Conservation (phyloP, 257 asterid genomes). For the Striga asiatica region DNA sequence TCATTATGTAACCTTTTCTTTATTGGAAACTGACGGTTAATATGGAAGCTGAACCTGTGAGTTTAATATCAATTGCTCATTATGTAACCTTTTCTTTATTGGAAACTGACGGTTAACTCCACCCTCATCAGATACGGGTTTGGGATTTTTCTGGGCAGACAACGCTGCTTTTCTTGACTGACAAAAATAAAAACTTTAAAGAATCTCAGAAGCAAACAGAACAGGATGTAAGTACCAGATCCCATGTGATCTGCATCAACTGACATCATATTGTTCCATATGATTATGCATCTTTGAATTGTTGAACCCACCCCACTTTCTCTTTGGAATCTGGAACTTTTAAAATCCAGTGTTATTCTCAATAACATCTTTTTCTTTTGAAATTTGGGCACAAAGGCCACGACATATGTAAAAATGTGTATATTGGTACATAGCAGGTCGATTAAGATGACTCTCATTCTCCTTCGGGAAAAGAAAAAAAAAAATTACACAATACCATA, state of each 20-base stretch:
- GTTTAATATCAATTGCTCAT: constrained; percentile 18
- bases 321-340: too few relatives aligned
- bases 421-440: not conserved
- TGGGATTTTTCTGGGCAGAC: constrained; percentile 97
- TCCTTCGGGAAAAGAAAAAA: not conserved
- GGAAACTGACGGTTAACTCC: constrained; percentile 19
- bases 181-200: constrained; percentile 48
- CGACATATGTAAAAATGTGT: not conserved
- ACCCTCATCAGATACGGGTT: constrained; percentile 51
- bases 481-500: not conserved
- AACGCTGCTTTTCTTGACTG: constrained; percentile 47
- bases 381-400: not conserved
- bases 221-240: constrained; percentile 59
- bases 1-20: constrained; percentile 3
- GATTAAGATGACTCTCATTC: not conserved
- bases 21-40: too few relatives aligned
- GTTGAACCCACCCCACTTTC: constrained; percentile 2
- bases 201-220: constrained; percentile 63
- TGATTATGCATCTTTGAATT: constrained; percentile 9
- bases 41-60: constrained; percentile 71
- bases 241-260: constrained; percentile 6
- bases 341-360: constrained; percentile 2
- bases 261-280: constrained; percentile 8
- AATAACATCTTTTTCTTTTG: constrained; percentile 5
- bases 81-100: constrained; percentile 8